Conservation (phyloP, 306 rosid species). For the Pyrus pyrifolia region DNA sequence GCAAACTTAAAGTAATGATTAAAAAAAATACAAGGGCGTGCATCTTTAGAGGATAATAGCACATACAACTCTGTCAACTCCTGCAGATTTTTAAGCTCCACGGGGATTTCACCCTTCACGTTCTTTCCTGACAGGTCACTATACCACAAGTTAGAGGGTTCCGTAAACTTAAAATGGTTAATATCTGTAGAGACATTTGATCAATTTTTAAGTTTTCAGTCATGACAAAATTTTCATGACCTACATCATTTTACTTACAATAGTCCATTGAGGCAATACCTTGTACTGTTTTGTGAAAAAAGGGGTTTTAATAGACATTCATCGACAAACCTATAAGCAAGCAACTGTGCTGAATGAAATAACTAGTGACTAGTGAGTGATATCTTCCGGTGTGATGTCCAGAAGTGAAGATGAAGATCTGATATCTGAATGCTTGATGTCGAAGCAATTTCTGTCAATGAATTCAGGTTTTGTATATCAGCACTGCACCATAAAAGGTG, state of each 20-base stretch:
- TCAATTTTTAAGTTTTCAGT: not conserved
- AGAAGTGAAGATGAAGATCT: not conserved
- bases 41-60: constrained; percentile 6
- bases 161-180: not conserved
- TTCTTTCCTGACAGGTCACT: constrained; percentile 67
- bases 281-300: not conserved
- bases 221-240: not conserved
- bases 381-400: not conserved
- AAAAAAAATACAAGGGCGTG: not conserved
- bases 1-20: not conserved
- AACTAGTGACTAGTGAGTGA: not conserved
- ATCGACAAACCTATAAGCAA: not conserved
- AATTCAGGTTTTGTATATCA: not conserved
- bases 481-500: not conserved
- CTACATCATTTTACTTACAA: not conserved
- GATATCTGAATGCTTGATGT: not conserved
- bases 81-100: constrained; percentile 62
- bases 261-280: not conserved
- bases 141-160: constrained; percentile 19
- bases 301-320: not conserved
- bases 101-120: constrained; percentile 62
- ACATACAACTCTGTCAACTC: constrained; percentile 76
- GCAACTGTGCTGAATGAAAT: not conserved
- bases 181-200: not conserved
- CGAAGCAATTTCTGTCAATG: not conserved